Evolutionary conservation across 2,329 filamentous ascomycete genomes (phyloP).

Genomic region (Aureobasidium sp.): DNA sequence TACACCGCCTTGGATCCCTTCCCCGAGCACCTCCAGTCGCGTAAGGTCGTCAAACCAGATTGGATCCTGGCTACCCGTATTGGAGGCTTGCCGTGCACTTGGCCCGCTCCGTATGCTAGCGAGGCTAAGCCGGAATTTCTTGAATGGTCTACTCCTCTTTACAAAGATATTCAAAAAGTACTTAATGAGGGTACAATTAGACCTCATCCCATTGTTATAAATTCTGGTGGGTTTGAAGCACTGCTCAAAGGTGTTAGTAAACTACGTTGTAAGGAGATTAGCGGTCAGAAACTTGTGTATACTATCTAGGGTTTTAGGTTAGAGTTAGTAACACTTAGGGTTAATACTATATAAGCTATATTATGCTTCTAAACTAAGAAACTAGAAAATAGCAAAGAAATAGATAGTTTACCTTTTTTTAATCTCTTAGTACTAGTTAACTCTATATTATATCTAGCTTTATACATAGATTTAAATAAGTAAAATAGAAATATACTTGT

Average conservation of each 20-base stretch:
- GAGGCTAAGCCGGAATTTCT: slow-evolving; percentile 1
- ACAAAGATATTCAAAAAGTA: background rate
- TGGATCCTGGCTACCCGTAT: slow-evolving; percentile 13
- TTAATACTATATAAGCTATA: no score
- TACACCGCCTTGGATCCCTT: slow-evolving; percentile 35
- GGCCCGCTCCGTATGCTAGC: slow-evolving; percentile 1
- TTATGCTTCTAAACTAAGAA: no score
- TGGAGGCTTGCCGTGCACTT: slow-evolving; percentile 1
- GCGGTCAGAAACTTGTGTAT: background rate
- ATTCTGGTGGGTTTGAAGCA: background rate
- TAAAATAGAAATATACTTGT: no score
- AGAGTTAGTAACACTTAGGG: no score
- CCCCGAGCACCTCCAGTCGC: slow-evolving; percentile 14
- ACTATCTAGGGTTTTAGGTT: no score
- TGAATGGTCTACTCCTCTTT: background rate
- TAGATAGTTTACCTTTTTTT: no score
- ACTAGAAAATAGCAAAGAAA: no score
- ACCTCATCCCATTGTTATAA: background rate
- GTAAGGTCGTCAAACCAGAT: slow-evolving; percentile 9
- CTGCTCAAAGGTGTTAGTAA: background rate
- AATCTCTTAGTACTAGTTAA: no score
- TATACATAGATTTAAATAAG: no score
- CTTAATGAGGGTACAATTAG: background rate
- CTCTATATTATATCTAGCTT: no score
- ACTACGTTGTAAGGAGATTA: slow-evolving; percentile 4